Conservation (phyloP, 495 filamentous ascomycete genomes). For the Hypoxylon fuscum region DNA sequence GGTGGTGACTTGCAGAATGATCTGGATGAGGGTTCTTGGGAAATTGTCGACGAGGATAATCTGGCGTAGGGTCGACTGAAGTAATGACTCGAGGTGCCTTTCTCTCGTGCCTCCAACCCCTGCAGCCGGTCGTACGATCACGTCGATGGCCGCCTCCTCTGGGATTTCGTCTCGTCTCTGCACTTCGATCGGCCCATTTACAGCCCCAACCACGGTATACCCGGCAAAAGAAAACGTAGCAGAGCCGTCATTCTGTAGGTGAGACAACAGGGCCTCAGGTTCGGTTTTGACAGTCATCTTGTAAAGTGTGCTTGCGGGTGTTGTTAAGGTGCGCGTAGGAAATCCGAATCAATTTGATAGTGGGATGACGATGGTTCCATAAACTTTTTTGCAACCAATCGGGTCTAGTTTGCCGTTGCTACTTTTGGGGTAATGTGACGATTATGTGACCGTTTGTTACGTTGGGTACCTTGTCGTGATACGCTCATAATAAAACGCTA, state of each 20-base stretch:
- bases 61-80: conserved; percentile 72
- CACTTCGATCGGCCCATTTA: conserved; percentile 94
- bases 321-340: conserved; percentile 1
- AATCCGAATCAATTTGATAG: conserved; percentile 1
- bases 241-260: conserved; percentile 84
- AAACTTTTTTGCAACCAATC: conserved; percentile 33
- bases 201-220: conserved; percentile 82
- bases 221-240: conserved; percentile 81
- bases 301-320: conserved; percentile 1
- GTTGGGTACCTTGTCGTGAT: too few species aligned
- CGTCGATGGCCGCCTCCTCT: conserved; percentile 89
- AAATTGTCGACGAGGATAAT: conserved; percentile 74
- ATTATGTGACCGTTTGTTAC: too few species aligned
- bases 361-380: conserved; percentile 28
- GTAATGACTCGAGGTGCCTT: conserved; percentile 74
- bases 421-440: too few species aligned
- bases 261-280: conserved; percentile 60
- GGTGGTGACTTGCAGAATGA: conserved; percentile 70
- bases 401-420: too few species aligned
- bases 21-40: conserved; percentile 73
- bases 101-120: conserved; percentile 82
- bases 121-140: conserved; percentile 83
- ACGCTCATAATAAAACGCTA: too few species aligned
- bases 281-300: conserved; percentile 56
- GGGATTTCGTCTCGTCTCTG: conserved; percentile 85